phyloP scores from a whole-genome alignment of 2,329 filamentous ascomycete genomes.

The Epichloe coenophiala region DNA sequence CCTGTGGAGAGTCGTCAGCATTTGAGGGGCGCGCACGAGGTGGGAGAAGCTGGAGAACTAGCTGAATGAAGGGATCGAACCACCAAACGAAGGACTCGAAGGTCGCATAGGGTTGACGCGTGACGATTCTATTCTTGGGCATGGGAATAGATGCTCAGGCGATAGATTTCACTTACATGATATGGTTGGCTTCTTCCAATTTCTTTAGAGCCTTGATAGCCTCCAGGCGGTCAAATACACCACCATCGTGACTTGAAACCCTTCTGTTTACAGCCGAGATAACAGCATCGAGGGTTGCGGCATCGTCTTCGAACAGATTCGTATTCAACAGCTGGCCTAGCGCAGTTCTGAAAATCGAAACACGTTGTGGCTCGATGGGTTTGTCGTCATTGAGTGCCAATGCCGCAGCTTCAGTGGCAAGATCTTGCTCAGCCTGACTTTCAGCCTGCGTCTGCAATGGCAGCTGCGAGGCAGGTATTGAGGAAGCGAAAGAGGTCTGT shows the following conservation, averaged over 20 bases:
- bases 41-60: background rate
- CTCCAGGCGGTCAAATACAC: slow-evolving; percentile 57
- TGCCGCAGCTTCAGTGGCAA: slow-evolving; percentile 28
- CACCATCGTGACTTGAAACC: slow-evolving; percentile 38
- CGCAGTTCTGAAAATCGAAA: slow-evolving; percentile 63
- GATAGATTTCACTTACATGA: slow-evolving; percentile 58
- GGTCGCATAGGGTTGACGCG: background rate
- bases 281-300: slow-evolving; percentile 60
- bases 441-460: slow-evolving; percentile 30
- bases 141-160: background rate
- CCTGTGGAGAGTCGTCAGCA: slow-evolving; percentile 23
- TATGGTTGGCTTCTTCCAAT: slow-evolving; percentile 73
- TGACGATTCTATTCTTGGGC: background rate
- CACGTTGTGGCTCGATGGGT: slow-evolving; percentile 46
- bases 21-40: background rate
- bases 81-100: background rate
- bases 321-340: slow-evolving; percentile 75
- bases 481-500: slow-evolving; percentile 62
- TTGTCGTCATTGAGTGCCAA: slow-evolving; percentile 27
- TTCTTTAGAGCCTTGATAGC: slow-evolving; percentile 62
- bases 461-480: slow-evolving; percentile 61
- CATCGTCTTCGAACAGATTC: slow-evolving; percentile 75
- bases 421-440: slow-evolving; percentile 30
- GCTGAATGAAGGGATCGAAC: background rate
- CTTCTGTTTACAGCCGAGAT: slow-evolving; percentile 67